Evolutionary conservation across 192 early-diverging fungal genomes (phyloP), one percentile per base, ranked within the genome.

Genomic region (Hyaloraphidium curvatum): DNA sequence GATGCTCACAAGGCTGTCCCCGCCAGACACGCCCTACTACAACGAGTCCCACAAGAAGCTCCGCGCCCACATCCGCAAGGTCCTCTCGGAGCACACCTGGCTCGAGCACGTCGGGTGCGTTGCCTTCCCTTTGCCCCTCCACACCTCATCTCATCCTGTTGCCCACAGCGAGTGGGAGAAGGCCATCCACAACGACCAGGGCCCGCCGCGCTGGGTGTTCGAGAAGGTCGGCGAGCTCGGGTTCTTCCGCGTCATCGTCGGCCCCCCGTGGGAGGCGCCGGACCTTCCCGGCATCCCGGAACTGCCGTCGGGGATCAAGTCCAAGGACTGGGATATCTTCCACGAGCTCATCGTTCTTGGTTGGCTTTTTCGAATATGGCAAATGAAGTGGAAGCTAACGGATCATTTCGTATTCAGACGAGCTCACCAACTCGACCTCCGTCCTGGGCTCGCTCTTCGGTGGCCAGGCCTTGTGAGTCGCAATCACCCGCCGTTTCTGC

Each of bases 11-110:
- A n/a, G 33, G 7, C 9, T 11, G 9, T 7, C 7, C 7, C 33
- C 33, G 22, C 13, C 22, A 23, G 4, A 22, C 19, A 50, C 9
- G 5, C 25, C 25, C 19, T 89, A 81, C 70, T 89, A 89, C 73
- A 83, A 78, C 29, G 79, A 84, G 3, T 63, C 67, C 1, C 86
- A 89, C 67, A 64, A 80, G 2, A 55, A 69, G 13, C 16, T 84
- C 11, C 71, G 84, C 28, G 33, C 33, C 9, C 33, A 37, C 33
- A 37, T 37, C 9, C 33, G 33, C 33, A n/a, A 37, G 33, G 7
- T 7, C 9, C n/a, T 7, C 33, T 37, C 33, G 9, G n/a, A 37
- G 33, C 7, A 37, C 33, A 11, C 33, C 7, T 37, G 33, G 33
- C 7, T 37, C 33, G 9, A 37, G 33, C n/a, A 37, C 33, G n/a